Evolutionary conservation across 768 basidiomycete species (phyloP).

Genomic region (Hygrophoropsis aurantiaca): DNA sequence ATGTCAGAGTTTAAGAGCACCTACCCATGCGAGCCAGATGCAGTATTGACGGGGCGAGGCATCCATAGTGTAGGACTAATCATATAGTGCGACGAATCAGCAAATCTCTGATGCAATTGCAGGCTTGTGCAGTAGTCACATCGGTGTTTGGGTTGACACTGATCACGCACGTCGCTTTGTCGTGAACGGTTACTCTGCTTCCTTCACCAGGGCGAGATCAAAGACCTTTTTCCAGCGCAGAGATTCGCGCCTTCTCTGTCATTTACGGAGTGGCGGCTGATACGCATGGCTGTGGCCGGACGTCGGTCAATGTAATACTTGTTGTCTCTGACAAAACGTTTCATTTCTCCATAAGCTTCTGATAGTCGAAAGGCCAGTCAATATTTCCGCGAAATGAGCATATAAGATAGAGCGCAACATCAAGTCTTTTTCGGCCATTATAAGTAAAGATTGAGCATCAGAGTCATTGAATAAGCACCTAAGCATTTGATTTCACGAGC

Average conservation of each 20-base stretch:
- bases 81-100: too few relatives aligned
- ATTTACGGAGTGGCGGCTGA: conserved; percentile 49
- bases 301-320: conserved; percentile 69
- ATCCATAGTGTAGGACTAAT: too few relatives aligned
- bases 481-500: conserved; percentile 71
- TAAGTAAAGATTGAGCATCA: not conserved
- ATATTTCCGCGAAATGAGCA: conserved; percentile 74
- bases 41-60: too few relatives aligned
- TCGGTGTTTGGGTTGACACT: too few relatives aligned
- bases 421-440: conserved; percentile 42
- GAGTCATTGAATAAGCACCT: conserved; percentile 23
- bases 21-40: too few relatives aligned
- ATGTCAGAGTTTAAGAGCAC: too few relatives aligned
- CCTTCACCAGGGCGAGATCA: conserved; percentile 57
- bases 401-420: conserved; percentile 75
- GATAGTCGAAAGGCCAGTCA: conserved; percentile 70
- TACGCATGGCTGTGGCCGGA: conserved; percentile 44
- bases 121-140: too few relatives aligned
- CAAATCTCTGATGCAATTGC: too few relatives aligned
- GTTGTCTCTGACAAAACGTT: conserved; percentile 65
- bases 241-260: conserved; percentile 56
- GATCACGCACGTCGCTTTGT: conserved; percentile 42
- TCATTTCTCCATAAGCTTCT: conserved; percentile 68
- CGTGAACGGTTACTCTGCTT: conserved; percentile 50
- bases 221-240: conserved; percentile 44